These are phyloP conservation scores for Saccharomycopsis hybrid DNA, from an alignment of 1,139 yeast species.

Conservation along the genomic window DNA sequence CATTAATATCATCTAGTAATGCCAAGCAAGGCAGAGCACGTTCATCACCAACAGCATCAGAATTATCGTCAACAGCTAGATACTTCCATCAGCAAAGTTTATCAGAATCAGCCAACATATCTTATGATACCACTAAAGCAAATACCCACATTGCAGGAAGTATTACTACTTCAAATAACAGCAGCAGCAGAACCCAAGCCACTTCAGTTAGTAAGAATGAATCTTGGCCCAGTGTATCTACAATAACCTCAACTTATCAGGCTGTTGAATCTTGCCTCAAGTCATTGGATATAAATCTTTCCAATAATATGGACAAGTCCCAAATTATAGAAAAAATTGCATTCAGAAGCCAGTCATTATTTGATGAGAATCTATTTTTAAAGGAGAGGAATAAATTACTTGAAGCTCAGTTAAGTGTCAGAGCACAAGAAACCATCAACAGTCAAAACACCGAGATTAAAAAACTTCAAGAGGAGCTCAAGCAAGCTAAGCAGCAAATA, in stretches of 20 bases:
- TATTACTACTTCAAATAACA: too few relatives aligned
- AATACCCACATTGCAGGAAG: neutral
- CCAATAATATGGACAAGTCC: neutral
- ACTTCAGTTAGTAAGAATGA: neutral
- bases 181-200: neutral
- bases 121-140: too few relatives aligned
- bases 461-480: too few relatives aligned
- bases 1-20: neutral
- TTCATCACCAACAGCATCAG: neutral
- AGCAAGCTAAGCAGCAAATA: neutral
- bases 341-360: constrained; percentile 10
- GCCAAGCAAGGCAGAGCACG: neutral
- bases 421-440: too few relatives aligned
- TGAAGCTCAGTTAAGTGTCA: neutral
- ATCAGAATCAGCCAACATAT: neutral
- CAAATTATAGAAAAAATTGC: constrained; percentile 10
- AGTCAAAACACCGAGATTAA: too few relatives aligned
- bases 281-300: constrained; percentile 1
- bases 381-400: constrained; percentile 14
- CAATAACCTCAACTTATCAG: neutral
- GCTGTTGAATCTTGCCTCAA: constrained; percentile 4
- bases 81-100: neutral
- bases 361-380: constrained; percentile 16
- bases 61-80: neutral
- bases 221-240: constrained; percentile 9